Conservation (phyloP, 352 stramenopile genomes). For the Phytophthora lateralis region DNA sequence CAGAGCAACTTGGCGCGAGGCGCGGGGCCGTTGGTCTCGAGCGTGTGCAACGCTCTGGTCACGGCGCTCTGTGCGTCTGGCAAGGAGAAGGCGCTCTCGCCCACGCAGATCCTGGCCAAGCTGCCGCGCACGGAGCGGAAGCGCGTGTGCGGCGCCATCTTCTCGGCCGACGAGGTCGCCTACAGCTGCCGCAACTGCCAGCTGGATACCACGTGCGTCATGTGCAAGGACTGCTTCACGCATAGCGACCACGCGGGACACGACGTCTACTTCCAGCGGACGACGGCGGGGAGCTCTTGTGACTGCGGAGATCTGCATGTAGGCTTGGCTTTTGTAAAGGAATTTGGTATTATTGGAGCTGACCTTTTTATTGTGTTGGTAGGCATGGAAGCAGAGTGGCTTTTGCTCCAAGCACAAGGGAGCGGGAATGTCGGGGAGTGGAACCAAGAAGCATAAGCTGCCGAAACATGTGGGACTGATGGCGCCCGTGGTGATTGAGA, state of each 20-base stretch:
- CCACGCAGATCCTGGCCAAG: constrained; percentile 67
- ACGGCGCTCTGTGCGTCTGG: constrained; percentile 49
- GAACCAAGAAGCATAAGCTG: constrained; percentile 59
- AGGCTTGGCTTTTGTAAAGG: constrained; percentile 16
- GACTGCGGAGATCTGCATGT: constrained; percentile 87
- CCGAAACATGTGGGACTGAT: constrained; percentile 60
- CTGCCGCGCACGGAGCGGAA: constrained; percentile 66
- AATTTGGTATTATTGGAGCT: constrained; percentile 1
- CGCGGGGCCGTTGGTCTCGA: constrained; percentile 18
- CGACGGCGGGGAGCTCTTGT: constrained; percentile 84
- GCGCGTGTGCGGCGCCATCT: constrained; percentile 84
- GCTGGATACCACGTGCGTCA: constrained; percentile 84
- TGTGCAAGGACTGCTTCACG: constrained; percentile 88
- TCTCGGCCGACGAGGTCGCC: constrained; percentile 84
- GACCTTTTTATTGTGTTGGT: constrained; percentile 5
- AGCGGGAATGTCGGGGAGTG: constrained; percentile 38
- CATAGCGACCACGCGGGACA: constrained; percentile 80
- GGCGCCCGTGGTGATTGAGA: constrained; percentile 72
- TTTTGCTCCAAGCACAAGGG: constrained; percentile 85
- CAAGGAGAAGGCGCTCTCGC: constrained; percentile 54
- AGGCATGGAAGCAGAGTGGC: constrained; percentile 80
- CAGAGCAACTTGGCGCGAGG: constrained; percentile 45
- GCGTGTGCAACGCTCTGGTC: constrained; percentile 57
- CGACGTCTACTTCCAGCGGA: constrained; percentile 89
- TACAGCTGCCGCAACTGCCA: constrained; percentile 91